Base-by-base conservation (phyloP, 768 basidiomycete genomes). In the Boletus coccyginus region DNA sequence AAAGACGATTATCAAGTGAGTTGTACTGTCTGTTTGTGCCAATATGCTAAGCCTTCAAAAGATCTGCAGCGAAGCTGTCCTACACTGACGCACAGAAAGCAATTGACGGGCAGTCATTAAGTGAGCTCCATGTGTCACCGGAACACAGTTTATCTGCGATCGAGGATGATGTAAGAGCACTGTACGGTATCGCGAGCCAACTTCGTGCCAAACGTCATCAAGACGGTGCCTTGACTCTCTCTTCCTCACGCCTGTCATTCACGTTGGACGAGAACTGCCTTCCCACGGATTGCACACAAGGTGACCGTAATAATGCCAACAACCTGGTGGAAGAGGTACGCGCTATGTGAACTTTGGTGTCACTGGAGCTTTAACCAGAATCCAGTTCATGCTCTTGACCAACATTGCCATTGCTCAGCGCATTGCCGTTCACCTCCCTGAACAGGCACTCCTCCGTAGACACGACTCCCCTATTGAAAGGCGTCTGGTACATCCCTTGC, bases 361-460 rank as follows among this genome's bases (percentile, higher is more conserved):
- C n/a, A 35, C 16, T 32, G 54, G 21, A 50, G 19, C 56, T 61
- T 13, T 62, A 50, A 38, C 35, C 36, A 46, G 2, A 47, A 12
- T 40, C 52, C 63, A 95, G 92, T 94, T 93, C 76, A 98, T 98
- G 96, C 76, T 98, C 17, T 78, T 96, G 52, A 87, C 90, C 61
- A 99, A 98, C 68, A 86, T 87, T 35, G 78, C 92, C 13, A 89
- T 95, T 40, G 94, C 97, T 11, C 92, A 95, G 68, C 88, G 94
- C 63, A 86, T 97, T 64, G 96, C 96, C 38, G 87, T 94, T 24
- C 86, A 94, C 64, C 83, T 98, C 27, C 94, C 97, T 29, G 97
- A 99, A 70, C 97, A 98, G 70, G 91, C 96, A n/a, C 79, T 99
- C 14, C 83, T 99, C 43, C 88, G 97, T 58, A 88, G 97, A 53